These are phyloP conservation scores for Xenoacremonium recifei DNA, from an alignment of 2,329 filamentous ascomycete species.

Conservation along the genomic window DNA sequence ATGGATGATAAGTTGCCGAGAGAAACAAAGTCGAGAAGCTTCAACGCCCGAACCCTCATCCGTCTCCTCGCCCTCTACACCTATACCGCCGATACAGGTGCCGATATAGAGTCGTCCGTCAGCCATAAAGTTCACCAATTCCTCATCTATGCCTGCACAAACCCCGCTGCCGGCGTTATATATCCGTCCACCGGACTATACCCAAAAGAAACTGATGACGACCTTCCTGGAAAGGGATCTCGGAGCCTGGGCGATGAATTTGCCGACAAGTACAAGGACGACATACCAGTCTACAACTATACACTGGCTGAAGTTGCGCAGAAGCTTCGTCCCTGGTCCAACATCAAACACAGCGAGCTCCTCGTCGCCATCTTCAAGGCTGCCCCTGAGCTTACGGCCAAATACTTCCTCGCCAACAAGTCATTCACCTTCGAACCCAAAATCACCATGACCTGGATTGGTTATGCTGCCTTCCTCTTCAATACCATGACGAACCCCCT, in stretches of 20 bases:
- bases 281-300: conserved; percentile 75
- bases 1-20: conserved; percentile 72
- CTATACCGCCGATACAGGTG: conserved; percentile 47
- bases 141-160: conserved; percentile 72
- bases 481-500: conserved; percentile 73
- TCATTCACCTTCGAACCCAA: conserved; percentile 89
- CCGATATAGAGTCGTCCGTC: conserved; percentile 50
- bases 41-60: conserved; percentile 72
- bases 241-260: conserved; percentile 50
- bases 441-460: conserved; percentile 89
- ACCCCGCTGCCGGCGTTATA: conserved; percentile 68
- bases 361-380: conserved; percentile 75
- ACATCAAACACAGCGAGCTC: conserved; percentile 76
- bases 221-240: conserved; percentile 31
- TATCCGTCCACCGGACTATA: conserved; percentile 82
- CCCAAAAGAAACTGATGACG: conserved; percentile 64
- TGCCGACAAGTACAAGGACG: conserved; percentile 64
- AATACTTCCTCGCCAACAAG: conserved; percentile 80
- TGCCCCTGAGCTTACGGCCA: conserved; percentile 81
- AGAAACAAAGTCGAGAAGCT: conserved; percentile 70
- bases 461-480: conserved; percentile 86
- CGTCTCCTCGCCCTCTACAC: conserved; percentile 72
- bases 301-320: conserved; percentile 77
- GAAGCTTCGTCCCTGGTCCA: conserved; percentile 79
- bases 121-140: conserved; percentile 73